A percentile compares a stretch with the other conserved stretches of the same genome.
Evolutionary conservation across 2,329 filamentous ascomycete genomes (phyloP).

Genomic region (Aspergillus novoparasiticus): DNA sequence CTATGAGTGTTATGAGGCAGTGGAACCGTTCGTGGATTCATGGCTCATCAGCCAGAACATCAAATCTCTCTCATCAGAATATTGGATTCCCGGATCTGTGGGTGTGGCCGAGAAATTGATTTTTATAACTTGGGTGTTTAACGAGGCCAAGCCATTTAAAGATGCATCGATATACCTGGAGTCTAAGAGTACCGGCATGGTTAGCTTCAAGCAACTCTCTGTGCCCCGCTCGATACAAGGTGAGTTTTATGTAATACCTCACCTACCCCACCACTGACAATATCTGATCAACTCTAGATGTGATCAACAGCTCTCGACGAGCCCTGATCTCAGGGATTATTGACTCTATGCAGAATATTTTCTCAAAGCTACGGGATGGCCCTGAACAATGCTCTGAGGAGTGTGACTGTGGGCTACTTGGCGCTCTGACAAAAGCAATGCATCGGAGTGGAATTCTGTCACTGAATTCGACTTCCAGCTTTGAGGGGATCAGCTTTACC

Average conservation of each 20-base stretch:
- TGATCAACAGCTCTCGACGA: not conserved
- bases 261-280: not conserved
- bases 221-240: not conserved
- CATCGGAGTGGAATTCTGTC: not conserved
- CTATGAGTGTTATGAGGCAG: not conserved
- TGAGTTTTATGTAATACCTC: not conserved
- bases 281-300: not conserved
- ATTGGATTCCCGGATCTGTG: accelerated
- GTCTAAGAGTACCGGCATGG: not conserved
- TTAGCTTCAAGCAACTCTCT: not conserved
- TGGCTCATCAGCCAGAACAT: not conserved
- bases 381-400: accelerated
- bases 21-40: not conserved
- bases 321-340: not conserved
- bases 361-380: not conserved
- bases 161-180: not conserved
- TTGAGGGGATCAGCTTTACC: not conserved
- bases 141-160: not conserved
- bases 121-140: not conserved
- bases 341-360: not conserved
- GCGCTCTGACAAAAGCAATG: not conserved
- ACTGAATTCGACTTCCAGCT: not conserved
- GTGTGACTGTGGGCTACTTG: not conserved
- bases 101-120: too few relatives aligned
- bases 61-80: not conserved